These are phyloP conservation scores for Mrakia frigida DNA, from an alignment of 768 basidiomycete genomes.

Conservation along the genomic window DNA sequence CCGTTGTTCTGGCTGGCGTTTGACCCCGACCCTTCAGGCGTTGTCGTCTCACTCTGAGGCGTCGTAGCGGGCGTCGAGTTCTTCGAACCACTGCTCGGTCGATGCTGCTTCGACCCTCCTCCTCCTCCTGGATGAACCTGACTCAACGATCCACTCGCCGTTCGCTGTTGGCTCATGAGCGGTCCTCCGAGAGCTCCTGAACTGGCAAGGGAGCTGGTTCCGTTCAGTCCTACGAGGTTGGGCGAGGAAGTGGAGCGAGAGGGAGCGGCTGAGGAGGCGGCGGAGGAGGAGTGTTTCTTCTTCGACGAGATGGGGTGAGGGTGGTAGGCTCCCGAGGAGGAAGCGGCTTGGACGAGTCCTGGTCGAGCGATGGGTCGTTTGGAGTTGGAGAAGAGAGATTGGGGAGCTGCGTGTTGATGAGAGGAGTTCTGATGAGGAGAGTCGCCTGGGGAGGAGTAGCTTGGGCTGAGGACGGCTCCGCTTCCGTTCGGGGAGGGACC, in stretches of 20 bases:
- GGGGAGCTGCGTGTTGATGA: neutral
- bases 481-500: conserved; percentile 4
- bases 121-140: neutral
- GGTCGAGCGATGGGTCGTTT: conserved; percentile 17
- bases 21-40: conserved; percentile 33
- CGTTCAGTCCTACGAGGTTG: conserved; percentile 38
- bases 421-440: conserved; percentile 8
- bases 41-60: conserved; percentile 22
- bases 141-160: neutral
- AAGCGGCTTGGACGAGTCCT: neutral
- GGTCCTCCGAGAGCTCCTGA: conserved; percentile 22
- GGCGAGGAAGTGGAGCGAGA: conserved; percentile 41
- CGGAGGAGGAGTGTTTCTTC: neutral
- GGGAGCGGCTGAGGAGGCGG: conserved; percentile 32
- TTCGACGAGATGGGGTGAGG: conserved; percentile 5
- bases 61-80: conserved; percentile 28
- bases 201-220: conserved; percentile 27
- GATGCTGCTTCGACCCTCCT: neutral
- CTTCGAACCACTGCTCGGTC: conserved; percentile 25
- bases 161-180: conserved; percentile 27
- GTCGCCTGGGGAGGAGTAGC: conserved; percentile 21
- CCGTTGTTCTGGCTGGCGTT: conserved; percentile 42
- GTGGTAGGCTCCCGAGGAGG: neutral
- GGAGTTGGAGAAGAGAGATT: neutral
- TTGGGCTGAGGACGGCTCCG: neutral